Evolutionary conservation across 371 early-diverging fungal genomes (phyloP), one percentile per base, ranked within the genome.

Genomic region (Mortierella sp.): DNA sequence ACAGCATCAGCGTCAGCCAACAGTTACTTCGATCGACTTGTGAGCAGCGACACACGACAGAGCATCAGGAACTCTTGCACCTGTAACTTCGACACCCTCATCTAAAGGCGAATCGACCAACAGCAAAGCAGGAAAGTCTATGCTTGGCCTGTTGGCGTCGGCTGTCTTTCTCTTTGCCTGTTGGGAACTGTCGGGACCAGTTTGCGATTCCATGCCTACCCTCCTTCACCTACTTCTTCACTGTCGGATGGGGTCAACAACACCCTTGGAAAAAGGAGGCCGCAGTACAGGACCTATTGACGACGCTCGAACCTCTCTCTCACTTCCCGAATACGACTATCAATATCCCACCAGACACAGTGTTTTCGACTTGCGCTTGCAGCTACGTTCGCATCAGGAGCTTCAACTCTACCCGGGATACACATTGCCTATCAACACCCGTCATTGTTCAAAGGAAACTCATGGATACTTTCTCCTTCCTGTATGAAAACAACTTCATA

Each of bases 381-480:
- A 22, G 24, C 10, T n/a, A 10, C 50, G 22, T 24, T 47, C 47
- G 22, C n/a, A 0, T 24, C 10, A 10, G n/a, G 0, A 24, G 10
- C 22, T 10, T 22, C 50, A n/a, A 50, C 50, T n/a, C 50, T n/a
- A n/a, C 53, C 37, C 39, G 34, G 37, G 61, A 22, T n/a, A 16
- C 16, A 31, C 16, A 11, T 5, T 22, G 19, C 19, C 10, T 48
- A n/a, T 48, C 22, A 37, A 11, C 52, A 16, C 34, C 14, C 22
- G 34, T 61, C 31, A n/a, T 34, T 19, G 2, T 34, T 6, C 34
- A 19, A 7, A 61, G 61, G 39, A 58, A 50, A 66, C 68, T 47
- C 71, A 74, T 37, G 61, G 40, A 45, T 24, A 45, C 48, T 10
- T 68, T 41, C 34, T 29, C 26, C 70, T 39, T 66, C 44, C 37